phyloP scores from a whole-genome alignment of 768 basidiomycete species.

The Lactifluus piperatus region DNA sequence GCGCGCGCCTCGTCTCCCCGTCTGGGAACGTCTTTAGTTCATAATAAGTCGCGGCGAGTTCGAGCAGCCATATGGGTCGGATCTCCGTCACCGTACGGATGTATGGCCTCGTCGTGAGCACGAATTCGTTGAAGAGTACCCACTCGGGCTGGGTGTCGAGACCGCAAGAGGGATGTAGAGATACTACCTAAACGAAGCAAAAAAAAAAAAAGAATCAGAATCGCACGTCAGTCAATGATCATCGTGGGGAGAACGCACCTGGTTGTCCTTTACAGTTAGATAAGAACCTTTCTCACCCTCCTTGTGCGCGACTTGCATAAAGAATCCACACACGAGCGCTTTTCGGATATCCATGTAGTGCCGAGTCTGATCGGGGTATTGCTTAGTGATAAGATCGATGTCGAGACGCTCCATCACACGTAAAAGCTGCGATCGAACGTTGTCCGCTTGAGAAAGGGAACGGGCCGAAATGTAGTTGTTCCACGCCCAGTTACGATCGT shows the following conservation, averaged over 20 bases:
- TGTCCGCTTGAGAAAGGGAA: constrained; percentile 84
- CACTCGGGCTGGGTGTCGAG: constrained; percentile 83
- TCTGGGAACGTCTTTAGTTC: constrained; percentile 56
- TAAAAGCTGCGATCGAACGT: constrained; percentile 82
- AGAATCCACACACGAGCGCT: constrained; percentile 87
- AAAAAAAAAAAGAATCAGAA: background rate
- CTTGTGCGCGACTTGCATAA: constrained; percentile 97
- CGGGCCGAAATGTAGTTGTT: constrained; percentile 77
- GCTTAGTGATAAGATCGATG: constrained; percentile 59
- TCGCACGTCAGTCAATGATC: background rate
- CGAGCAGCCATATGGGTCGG: constrained; percentile 74
- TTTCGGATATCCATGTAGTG: constrained; percentile 69
- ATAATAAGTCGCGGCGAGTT: constrained; percentile 58
- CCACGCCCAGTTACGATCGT: constrained; percentile 82
- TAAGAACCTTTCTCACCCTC: constrained; percentile 88
- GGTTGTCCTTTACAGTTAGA: constrained; percentile 90
- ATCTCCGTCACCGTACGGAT: constrained; percentile 90
- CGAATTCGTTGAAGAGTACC: constrained; percentile 93
- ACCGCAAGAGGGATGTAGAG: constrained; percentile 80
- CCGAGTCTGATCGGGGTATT: constrained; percentile 42
- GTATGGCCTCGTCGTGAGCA: constrained; percentile 79
- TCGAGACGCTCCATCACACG: constrained; percentile 89
- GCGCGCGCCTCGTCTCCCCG: constrained; percentile 59
- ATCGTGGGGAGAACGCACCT: constrained; percentile 42
- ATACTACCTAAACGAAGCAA: constrained; percentile 43